Evolutionary conservation across 768 basidiomycete species (phyloP).

Genomic region (Podaxis sp.): DNA sequence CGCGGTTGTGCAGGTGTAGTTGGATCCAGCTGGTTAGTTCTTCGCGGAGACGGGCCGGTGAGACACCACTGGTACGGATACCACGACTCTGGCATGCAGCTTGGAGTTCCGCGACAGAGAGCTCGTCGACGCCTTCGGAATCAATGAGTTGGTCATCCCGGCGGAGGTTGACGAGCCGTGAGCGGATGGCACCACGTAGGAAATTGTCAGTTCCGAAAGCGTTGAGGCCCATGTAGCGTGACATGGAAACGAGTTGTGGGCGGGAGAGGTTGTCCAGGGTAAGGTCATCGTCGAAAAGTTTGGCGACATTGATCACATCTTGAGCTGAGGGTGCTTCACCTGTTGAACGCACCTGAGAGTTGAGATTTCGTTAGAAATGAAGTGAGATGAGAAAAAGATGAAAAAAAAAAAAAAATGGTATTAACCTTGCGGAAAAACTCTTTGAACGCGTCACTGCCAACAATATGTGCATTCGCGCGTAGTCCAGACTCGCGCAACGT

Average conservation of each 20-base stretch:
- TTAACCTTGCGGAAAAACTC: slow-evolving; percentile 96
- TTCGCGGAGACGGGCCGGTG: slow-evolving; percentile 83
- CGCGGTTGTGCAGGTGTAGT: slow-evolving; percentile 83
- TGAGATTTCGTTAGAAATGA: neutral
- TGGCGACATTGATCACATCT: slow-evolving; percentile 92
- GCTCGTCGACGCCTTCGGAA: slow-evolving; percentile 82
- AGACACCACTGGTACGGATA: slow-evolving; percentile 83
- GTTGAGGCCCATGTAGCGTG: slow-evolving; percentile 95
- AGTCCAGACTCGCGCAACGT: slow-evolving; percentile 92
- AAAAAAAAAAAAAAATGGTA: neutral
- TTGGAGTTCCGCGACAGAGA: slow-evolving; percentile 90
- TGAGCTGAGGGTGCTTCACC: slow-evolving; percentile 87
- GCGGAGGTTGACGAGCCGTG: slow-evolving; percentile 75
- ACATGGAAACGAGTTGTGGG: slow-evolving; percentile 98
- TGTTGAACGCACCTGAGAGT: slow-evolving; percentile 75
- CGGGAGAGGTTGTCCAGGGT: slow-evolving; percentile 97
- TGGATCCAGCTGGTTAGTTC: slow-evolving; percentile 92
- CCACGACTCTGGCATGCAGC: slow-evolving; percentile 93
- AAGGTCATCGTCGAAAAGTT: slow-evolving; percentile 95
- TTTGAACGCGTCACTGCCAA: slow-evolving; percentile 94
- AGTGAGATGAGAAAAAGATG: neutral
- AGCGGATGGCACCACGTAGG: slow-evolving; percentile 86
- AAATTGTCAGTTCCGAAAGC: slow-evolving; percentile 99
- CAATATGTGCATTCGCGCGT: slow-evolving; percentile 89
- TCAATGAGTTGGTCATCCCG: slow-evolving; percentile 93